A percentile compares a stretch with the other conserved stretches of the same genome.
Conservation (phyloP, 805 yeast species). For the Metschnikowia kofuensis region DNA sequence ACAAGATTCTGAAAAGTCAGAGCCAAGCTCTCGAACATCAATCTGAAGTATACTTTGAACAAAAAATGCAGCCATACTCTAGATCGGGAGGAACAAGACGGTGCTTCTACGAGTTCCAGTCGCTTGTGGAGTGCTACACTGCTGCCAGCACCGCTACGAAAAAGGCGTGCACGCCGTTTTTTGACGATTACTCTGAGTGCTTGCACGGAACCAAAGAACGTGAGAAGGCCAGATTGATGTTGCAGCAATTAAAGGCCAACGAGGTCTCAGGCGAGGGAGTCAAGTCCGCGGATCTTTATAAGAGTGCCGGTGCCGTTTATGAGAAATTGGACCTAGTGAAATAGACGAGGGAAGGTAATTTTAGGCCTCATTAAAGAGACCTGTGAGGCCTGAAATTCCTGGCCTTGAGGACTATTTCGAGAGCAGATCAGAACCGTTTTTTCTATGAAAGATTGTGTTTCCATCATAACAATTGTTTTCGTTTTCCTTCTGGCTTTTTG, state of each 20-base stretch:
- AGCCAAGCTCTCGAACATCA: neutral
- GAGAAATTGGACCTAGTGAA: slow-evolving; percentile 43
- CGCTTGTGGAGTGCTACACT: slow-evolving; percentile 42
- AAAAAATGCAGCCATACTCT: slow-evolving; percentile 44
- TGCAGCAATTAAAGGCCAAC: slow-evolving; percentile 45
- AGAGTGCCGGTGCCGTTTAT: slow-evolving; percentile 38
- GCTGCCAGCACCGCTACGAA: slow-evolving; percentile 42
- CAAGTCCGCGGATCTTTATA: slow-evolving; percentile 42
- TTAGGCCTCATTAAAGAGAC: too few relatives aligned
- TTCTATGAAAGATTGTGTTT: too few relatives aligned
- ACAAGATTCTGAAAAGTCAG: slow-evolving; percentile 7
- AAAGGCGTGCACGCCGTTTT: slow-evolving; percentile 42
- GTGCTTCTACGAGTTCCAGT: slow-evolving; percentile 47
- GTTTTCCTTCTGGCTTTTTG: too few relatives aligned
- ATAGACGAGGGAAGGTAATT: too few relatives aligned
- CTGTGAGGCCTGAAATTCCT: too few relatives aligned
- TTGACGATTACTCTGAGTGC: slow-evolving; percentile 47
- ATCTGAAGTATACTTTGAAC: neutral
- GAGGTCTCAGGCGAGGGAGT: slow-evolving; percentile 40
- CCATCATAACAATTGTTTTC: too few relatives aligned
- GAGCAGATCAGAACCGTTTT: too few relatives aligned
- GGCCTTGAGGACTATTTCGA: too few relatives aligned
- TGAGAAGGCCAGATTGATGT: slow-evolving; percentile 43
- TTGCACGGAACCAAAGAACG: slow-evolving; percentile 47
- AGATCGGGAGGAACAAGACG: slow-evolving; percentile 48